phyloP scores from a whole-genome alignment of 2,329 filamentous ascomycete genomes.

The Fusarium compactum region DNA sequence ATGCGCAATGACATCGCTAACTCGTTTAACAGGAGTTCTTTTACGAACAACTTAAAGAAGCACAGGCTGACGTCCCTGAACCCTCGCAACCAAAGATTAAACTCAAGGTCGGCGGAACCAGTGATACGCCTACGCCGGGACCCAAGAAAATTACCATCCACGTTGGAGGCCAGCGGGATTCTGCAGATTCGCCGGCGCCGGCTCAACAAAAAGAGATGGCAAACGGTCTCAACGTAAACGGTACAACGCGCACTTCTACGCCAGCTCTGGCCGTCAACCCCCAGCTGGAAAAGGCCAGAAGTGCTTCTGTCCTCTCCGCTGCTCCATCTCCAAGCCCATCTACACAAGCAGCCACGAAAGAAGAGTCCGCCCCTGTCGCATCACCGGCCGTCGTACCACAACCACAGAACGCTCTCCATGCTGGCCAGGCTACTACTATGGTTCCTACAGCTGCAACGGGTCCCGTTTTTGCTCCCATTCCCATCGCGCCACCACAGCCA shows the following conservation, averaged over 20 bases:
- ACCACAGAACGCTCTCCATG: slow-evolving; percentile 19
- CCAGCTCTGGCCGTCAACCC: slow-evolving; percentile 31
- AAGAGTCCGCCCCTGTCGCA: slow-evolving; percentile 47
- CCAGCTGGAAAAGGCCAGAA: slow-evolving; percentile 56
- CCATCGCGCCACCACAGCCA: slow-evolving; percentile 42
- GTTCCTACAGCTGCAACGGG: background rate
- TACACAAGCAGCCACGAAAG: slow-evolving; percentile 50
- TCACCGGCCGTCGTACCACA: slow-evolving; percentile 45
- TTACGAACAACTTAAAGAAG: slow-evolving; percentile 74
- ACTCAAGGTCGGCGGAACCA: slow-evolving; percentile 72
- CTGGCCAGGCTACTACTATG: slow-evolving; percentile 32
- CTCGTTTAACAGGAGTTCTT: slow-evolving; percentile 72
- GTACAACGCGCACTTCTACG: slow-evolving; percentile 32
- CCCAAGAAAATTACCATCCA: slow-evolving; percentile 78
- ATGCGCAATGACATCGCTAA: slow-evolving; percentile 24
- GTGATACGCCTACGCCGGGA: slow-evolving; percentile 57
- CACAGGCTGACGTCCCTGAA: slow-evolving; percentile 78
- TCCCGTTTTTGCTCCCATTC: slow-evolving; percentile 26
- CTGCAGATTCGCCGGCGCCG: slow-evolving; percentile 63
- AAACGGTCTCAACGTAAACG: slow-evolving; percentile 43
- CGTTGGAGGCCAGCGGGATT: slow-evolving; percentile 70
- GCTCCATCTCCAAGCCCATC: slow-evolving; percentile 61
- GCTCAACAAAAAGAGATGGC: slow-evolving; percentile 38
- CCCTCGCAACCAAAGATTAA: slow-evolving; percentile 83
- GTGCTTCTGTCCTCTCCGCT: slow-evolving; percentile 53